Evolutionary conservation across 192 early-diverging fungal genomes (phyloP), one percentile per base, ranked within the genome.

Genomic region (Entomortierella chlamydospora): DNA sequence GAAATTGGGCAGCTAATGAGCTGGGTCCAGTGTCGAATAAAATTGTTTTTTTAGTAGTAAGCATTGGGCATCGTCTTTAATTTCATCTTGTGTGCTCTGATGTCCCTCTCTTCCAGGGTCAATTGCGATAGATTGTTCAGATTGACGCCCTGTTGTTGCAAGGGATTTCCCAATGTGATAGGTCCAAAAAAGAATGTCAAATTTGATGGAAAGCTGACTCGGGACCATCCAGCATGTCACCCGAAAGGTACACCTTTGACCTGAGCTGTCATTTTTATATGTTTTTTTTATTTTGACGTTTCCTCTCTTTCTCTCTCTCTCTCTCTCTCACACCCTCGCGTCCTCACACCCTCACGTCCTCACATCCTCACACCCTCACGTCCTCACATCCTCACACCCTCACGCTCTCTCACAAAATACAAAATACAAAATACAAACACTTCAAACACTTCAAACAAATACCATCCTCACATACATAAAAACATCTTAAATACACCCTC

Each of bases 161-260:
- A n/a, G n/a, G n/a, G n/a, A n/a, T n/a, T n/a, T n/a, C n/a, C n/a
- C 57, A 5, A 0, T 29, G 4, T 37, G 39, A 42, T 59, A 50
- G n/a, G 59, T 43, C 59, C 61, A 61, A 62, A 72, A 62, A 56
- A 57, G 51, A 52, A 26, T 60, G 67, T 69, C 67, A 76, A 54
- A 67, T 55, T 51, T 70, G 59, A 56, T 60, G 39, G 53, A 72
- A 53, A 55, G 39, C 29, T 78, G 73, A 70, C 73, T 53, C 73
- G 73, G 73, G 67, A 41, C 64, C 67, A 9, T n/a, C n/a, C 18
- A 43, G 22, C 25, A 62, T 67, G 73, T 79, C 76, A 79, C 76
- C 61, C n/a, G 47, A 39, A 65, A 51, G 76, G 76, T 79, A 79
- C 76, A 58, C 76, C 1, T 26, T 17, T 65, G 29, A 4, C 20